Conservation (phyloP, 192 early-diverging fungal genomes). For the Backusella circina region DNA sequence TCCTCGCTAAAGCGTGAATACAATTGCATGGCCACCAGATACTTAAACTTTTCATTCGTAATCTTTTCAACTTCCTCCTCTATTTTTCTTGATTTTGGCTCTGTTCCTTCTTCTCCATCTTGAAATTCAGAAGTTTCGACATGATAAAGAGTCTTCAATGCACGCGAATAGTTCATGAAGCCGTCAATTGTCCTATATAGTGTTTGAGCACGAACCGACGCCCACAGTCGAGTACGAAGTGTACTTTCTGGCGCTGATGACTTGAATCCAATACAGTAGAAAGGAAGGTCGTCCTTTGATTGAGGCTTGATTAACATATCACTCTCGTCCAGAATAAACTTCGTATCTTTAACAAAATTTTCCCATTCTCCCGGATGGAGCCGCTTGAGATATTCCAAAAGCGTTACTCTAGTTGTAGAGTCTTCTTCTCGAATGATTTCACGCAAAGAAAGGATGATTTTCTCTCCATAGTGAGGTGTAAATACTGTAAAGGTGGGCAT, state of each 20-base stretch:
- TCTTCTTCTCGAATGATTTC: conserved; percentile 75
- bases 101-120: background rate
- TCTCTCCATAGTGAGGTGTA: conserved; percentile 70
- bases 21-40: conserved; percentile 70
- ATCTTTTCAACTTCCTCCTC: conserved; percentile 57
- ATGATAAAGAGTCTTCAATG: conserved; percentile 61
- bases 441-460: conserved; percentile 64
- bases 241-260: conserved; percentile 64
- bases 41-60: conserved; percentile 64
- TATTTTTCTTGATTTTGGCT: conserved; percentile 21
- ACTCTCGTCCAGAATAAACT: conserved; percentile 57
- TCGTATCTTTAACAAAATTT: conserved; percentile 76
- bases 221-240: conserved; percentile 70
- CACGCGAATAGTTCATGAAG: conserved; percentile 71
- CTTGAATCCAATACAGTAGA: conserved; percentile 66
- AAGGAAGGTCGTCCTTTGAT: conserved; percentile 57
- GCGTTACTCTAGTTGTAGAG: conserved; percentile 59
- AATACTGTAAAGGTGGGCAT: conserved; percentile 72
- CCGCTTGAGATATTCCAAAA: conserved; percentile 65
- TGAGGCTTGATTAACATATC: background rate
- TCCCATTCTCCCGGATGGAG: conserved; percentile 68
- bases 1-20: conserved; percentile 64
- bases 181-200: conserved; percentile 70
- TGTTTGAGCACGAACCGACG: conserved; percentile 68
- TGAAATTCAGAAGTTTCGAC: conserved; percentile 61